These are phyloP conservation scores for Monosporascus ibericus DNA, from an alignment of 2,329 filamentous ascomycete species.

Conservation along the genomic window DNA sequence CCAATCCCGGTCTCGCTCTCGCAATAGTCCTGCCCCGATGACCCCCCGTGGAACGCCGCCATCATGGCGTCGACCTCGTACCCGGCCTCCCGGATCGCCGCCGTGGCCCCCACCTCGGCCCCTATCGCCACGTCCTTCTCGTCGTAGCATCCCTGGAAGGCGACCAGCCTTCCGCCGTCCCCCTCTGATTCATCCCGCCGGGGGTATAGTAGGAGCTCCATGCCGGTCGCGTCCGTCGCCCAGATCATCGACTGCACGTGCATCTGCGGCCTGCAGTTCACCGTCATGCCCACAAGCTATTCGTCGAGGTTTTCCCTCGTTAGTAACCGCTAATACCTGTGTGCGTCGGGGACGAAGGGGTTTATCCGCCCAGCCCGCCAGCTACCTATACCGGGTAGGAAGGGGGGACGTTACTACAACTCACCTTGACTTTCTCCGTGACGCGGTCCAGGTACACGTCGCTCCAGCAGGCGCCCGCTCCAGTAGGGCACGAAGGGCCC, in stretches of 20 bases:
- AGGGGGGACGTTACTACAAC: background rate
- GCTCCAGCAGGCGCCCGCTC: slow-evolving; percentile 25
- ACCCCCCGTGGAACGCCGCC: slow-evolving; percentile 20
- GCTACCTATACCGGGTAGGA: background rate
- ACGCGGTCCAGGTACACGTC: slow-evolving; percentile 27
- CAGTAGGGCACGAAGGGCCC: slow-evolving; percentile 32
- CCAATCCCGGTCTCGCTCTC: background rate
- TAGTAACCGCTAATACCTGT: background rate
- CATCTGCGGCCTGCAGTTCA: slow-evolving; percentile 27
- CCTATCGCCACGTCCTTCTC: slow-evolving; percentile 20
- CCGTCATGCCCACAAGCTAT: slow-evolving; percentile 29
- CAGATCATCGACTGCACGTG: slow-evolving; percentile 33
- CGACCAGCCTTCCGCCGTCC: slow-evolving; percentile 19
- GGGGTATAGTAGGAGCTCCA: slow-evolving; percentile 28
- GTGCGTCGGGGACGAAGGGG: background rate
- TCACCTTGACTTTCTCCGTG: slow-evolving; percentile 23
- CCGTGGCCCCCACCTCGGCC: slow-evolving; percentile 26
- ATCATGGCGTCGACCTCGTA: slow-evolving; percentile 30
- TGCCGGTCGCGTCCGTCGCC: slow-evolving; percentile 32
- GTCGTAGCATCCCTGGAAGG: slow-evolving; percentile 24
- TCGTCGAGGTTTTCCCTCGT: background rate
- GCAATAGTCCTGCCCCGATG: slow-evolving; percentile 2
- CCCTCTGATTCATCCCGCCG: slow-evolving; percentile 12
- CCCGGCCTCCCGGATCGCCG: slow-evolving; percentile 20
- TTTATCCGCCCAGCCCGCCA: background rate